Evolutionary conservation across 345 rosid species (phyloP).

Genomic region (Cardamine chenopodiifolia): DNA sequence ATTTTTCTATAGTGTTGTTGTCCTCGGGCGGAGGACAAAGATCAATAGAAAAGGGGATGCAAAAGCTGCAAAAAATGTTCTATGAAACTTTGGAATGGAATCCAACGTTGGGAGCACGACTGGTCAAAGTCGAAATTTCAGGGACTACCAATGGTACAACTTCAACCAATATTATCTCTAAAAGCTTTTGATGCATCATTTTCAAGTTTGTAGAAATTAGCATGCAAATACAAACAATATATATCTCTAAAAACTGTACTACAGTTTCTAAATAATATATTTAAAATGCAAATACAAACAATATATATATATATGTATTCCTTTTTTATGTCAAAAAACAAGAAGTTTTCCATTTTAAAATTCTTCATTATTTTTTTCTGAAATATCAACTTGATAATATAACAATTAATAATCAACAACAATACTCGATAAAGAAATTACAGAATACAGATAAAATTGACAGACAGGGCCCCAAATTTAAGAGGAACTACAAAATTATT

Average conservation of each 20-base stretch:
- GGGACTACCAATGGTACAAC: background rate
- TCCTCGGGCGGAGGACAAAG: background rate
- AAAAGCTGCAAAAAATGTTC: conserved; percentile 7
- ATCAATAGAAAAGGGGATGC: background rate
- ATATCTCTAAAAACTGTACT: no score
- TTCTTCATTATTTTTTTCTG: background rate
- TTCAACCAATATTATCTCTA: background rate
- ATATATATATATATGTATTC: no score
- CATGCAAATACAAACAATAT: no score
- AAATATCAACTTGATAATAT: conserved; percentile 6
- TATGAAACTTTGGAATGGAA: background rate
- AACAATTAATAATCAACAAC: conserved; percentile 17
- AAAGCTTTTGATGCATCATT: background rate
- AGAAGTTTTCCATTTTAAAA: background rate
- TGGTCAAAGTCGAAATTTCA: background rate
- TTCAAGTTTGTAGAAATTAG: background rate
- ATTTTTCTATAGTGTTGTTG: background rate
- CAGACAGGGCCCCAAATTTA: conserved; percentile 2
- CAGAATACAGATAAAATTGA: conserved; percentile 22
- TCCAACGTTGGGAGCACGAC: conserved; percentile 11
- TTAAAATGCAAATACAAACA: no score
- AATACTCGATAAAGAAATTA: conserved; percentile 15
- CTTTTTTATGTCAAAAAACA: no score
- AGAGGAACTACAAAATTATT: conserved; percentile 29
- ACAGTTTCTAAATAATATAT: no score